Evolutionary conservation across 176 grass and related monocot species (phyloP), one percentile per base, ranked within the genome.

Genomic region (Urochloa ruziziensis): DNA sequence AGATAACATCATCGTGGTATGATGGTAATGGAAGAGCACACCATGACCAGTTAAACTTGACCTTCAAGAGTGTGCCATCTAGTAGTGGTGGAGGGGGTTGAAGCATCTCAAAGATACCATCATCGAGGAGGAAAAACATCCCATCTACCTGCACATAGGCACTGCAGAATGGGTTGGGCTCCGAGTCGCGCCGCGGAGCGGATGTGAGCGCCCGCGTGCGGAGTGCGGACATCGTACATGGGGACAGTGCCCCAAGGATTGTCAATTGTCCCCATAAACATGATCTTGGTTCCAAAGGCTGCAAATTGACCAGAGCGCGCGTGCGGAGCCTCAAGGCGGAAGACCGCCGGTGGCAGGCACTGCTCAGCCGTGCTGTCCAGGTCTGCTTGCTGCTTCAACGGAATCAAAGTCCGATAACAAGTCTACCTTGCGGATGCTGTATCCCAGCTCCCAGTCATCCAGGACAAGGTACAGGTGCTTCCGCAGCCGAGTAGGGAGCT

Each of bases 371-470:
- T 68, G 65, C 12, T 14, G 4, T n/a, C 21, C 0, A 42, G 10
- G n/a, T n/a, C n/a, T n/a, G n/a, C n/a, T n/a, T n/a, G n/a, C n/a
- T 15, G n/a, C 37, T 14, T 70, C 67, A 10, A 7, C 39, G 0
- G 37, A 70, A 70, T 43, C 67, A 3, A 6, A 43, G 39, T 2
- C 23, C 37, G 21, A 25, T 6, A 3, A 6, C 36, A 70, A 25
- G 37, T 70, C 67, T 7, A 70, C 5, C 67, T 70, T 70, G 37
- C 39, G 67, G 37, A 70, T 70, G 67, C 37, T 70, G 12, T 70
- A 70, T 25, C 67, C 67, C 67, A 44, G 67, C 67, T 70, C 67
- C 67, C 67, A 70, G 39, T 70, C 67, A 43, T 70, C 39, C 37
- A 70, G 67, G 37, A 44, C 67, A 25, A 70, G 67, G 67, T 70